Evolutionary conservation across 345 rosid genomes (phyloP).

Genomic region (rapeseed (Brassica napus)): Da-Ae NC_063445.1:34654501-34655000

Average conservation of each 20-base stretch:
- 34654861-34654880: constrained; percentile 21
- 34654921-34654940: constrained; percentile 7
- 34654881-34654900: constrained; percentile 28
- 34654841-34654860: not conserved
- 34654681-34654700: not conserved
- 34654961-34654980: constrained; percentile 27
- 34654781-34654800: not conserved
- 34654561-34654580: not conserved
- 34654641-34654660: constrained; percentile 3
- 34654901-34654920: not conserved
- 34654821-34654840: constrained; percentile 9
- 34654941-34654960: constrained; percentile 17
- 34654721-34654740: not conserved
- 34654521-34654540: not conserved
- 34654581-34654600: not conserved
- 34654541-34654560: not conserved
- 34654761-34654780: constrained; percentile 21
- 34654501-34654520: not conserved
- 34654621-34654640: constrained; percentile 11
- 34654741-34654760: constrained; percentile 1
- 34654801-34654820: constrained; percentile 4
- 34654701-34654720: not conserved
- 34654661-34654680: not conserved
- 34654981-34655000: constrained; percentile 9
- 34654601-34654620: constrained; percentile 14